These are phyloP conservation scores for Cyberlindnera meyerae DNA, from an alignment of 805 yeast genomes.

Conservation along the genomic window DNA sequence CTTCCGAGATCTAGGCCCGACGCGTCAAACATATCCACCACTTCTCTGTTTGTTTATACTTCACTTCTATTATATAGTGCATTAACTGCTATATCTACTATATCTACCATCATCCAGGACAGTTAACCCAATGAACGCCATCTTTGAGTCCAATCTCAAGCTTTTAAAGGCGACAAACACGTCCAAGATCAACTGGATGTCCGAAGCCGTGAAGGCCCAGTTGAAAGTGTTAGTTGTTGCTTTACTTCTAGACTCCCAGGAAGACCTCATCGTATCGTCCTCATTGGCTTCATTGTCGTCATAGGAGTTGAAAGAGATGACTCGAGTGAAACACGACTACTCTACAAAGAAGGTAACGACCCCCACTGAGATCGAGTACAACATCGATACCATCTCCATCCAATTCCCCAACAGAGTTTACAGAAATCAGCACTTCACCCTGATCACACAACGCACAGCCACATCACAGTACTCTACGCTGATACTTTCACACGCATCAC, in stretches of 20 bases:
- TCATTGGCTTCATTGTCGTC: slow-evolving; percentile 14
- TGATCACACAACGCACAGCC: slow-evolving; percentile 4
- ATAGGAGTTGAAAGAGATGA: slow-evolving; percentile 14
- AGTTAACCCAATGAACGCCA: slow-evolving; percentile 8
- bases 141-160: slow-evolving; percentile 16
- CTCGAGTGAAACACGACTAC: slow-evolving; percentile 8
- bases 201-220: slow-evolving; percentile 7
- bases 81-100: too few relatives aligned
- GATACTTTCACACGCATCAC: slow-evolving; percentile 9
- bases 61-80: too few relatives aligned
- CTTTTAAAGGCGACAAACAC: slow-evolving; percentile 15
- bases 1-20: too few relatives aligned
- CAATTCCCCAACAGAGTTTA: slow-evolving; percentile 21
- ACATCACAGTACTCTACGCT: slow-evolving; percentile 10
- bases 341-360: slow-evolving; percentile 2
- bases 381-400: slow-evolving; percentile 6
- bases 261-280: slow-evolving; percentile 20
- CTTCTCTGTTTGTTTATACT: slow-evolving; percentile 1
- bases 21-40: too few relatives aligned
- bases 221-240: slow-evolving; percentile 21
- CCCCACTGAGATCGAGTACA: slow-evolving; percentile 5
- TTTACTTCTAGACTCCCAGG: slow-evolving; percentile 19
- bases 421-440: slow-evolving; percentile 17
- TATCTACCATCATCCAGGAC: too few relatives aligned
- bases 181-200: slow-evolving; percentile 7